Base-by-base conservation (phyloP, 306 rosid species). In the Castanea mollissima region DNA sequence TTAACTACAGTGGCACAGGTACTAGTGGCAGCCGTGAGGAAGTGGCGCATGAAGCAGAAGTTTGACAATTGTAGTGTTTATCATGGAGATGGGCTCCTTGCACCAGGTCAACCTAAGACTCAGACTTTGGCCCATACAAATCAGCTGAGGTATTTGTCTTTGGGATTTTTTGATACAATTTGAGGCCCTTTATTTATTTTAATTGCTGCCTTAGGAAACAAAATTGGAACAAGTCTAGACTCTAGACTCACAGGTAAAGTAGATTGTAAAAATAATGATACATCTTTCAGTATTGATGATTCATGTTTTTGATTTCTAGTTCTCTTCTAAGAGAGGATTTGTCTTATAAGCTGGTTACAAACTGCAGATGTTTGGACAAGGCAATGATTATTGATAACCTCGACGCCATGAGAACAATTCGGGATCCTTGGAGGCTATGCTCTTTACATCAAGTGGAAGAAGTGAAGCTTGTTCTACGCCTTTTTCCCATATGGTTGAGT, bases 401-500 rank as follows among this genome's bases (percentile, higher is more conserved):
- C 1, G 97, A 91, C 58, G 67, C 82, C 2, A 68, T 83, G 65
- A 88, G 78, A 38, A 87, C 86, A 57, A 69, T 68, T 4, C 84
- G 87, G 63, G 80, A 91, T 2, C 98, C 89, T 1, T 93, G 98
- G 95, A 92, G 97, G 56, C 64, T 91, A 54, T 41, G 46, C 46
- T 41, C 46, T 8, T 41, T 41, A 41, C 46, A 41, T 41, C 46
- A 41, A 8, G 46, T 41, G 46, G 46, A 38, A 41, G 46, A 41
- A 41, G 46, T 41, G 46, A 41, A 41, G 46, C 46, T 41, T 90
- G 98, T 91, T 12, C 73, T 89, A n/a, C 87, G 97, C 4, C 78
- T 93, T 5, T 79, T 93, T 31, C 98, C 97, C 38, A 71, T 93
- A 59, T 93, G 98, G 97, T 68, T 93, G 3, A 81, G 88, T 1